Evolutionary conservation across 2,329 filamentous ascomycete genomes (phyloP).

Genomic region (Coniochaeta sp.): DNA sequence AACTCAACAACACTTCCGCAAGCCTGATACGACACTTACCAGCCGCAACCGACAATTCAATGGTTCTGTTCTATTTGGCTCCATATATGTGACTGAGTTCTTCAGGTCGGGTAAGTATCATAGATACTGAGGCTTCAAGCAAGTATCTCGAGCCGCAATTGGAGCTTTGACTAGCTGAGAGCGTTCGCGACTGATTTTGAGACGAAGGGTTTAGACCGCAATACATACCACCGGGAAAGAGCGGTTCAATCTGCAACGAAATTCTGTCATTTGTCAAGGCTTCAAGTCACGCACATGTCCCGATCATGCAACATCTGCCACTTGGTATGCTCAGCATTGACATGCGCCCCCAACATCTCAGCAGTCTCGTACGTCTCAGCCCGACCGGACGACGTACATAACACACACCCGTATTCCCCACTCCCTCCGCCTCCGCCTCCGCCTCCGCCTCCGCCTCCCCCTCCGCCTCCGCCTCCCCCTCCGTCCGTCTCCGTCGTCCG

Average conservation of each 20-base stretch:
- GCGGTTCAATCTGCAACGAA: too few species aligned
- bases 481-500: conserved; percentile 14
- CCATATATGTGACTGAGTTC: too few species aligned
- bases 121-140: too few species aligned
- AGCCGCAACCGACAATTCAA: too few species aligned
- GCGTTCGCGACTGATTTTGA: too few species aligned
- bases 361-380: conserved; percentile 24
- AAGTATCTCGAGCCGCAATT: too few species aligned
- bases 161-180: too few species aligned
- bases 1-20: not conserved
- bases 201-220: too few species aligned
- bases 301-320: conserved; percentile 35
- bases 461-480: not conserved
- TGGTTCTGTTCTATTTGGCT: too few species aligned
- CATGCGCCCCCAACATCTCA: conserved; percentile 24
- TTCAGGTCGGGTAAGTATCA: too few species aligned
- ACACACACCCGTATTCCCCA: conserved; percentile 32
- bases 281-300: conserved; percentile 18
- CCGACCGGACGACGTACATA: conserved; percentile 29
- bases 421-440: conserved; percentile 5
- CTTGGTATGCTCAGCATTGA: conserved; percentile 29
- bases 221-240: not conserved
- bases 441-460: conserved; percentile 20
- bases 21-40: too few species aligned
- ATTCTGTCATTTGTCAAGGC: not conserved